Conservation (phyloP, 2,329 filamentous ascomycete species). For the Fusarium sp. region DNA sequence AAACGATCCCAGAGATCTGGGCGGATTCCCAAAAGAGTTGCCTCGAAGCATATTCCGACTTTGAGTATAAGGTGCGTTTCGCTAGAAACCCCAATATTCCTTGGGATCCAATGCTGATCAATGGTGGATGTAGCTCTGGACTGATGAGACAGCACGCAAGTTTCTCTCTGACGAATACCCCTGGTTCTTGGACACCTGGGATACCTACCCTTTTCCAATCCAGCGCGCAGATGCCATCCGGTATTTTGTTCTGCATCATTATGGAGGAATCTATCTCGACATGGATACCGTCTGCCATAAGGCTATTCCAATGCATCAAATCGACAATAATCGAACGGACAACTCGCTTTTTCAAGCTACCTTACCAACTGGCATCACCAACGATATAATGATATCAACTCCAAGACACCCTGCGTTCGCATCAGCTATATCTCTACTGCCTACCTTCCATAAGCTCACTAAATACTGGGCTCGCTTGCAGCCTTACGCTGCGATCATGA, state of each 20-base stretch:
- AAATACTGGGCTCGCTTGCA: background rate
- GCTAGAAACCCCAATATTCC: too few species aligned
- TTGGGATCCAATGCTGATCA: background rate
- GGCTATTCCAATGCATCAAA: background rate
- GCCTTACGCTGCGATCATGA: constrained; percentile 2
- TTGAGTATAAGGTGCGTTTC: background rate
- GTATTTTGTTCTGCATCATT: background rate
- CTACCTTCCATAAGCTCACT: background rate
- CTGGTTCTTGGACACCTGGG: background rate
- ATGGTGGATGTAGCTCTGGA: background rate
- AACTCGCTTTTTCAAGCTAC: background rate
- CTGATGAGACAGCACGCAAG: background rate
- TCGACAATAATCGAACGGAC: background rate
- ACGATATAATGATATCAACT: constrained; percentile 8
- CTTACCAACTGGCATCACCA: constrained; percentile 5
- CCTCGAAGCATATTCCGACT: background rate
- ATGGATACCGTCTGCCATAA: constrained; percentile 4
- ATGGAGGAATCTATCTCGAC: background rate
- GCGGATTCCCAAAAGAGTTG: background rate
- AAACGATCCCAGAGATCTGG: background rate
- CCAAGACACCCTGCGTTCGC: background rate
- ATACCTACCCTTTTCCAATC: constrained; percentile 1
- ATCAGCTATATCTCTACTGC: background rate
- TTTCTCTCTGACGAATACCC: background rate
- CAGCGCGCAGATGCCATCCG: constrained; percentile 1